A percentile compares a stretch with the other conserved stretches of the same genome.
phyloP scores from a whole-genome alignment of 1,284 basidiomycete species.

The Tilletiopsis washingtonensis region DNA sequence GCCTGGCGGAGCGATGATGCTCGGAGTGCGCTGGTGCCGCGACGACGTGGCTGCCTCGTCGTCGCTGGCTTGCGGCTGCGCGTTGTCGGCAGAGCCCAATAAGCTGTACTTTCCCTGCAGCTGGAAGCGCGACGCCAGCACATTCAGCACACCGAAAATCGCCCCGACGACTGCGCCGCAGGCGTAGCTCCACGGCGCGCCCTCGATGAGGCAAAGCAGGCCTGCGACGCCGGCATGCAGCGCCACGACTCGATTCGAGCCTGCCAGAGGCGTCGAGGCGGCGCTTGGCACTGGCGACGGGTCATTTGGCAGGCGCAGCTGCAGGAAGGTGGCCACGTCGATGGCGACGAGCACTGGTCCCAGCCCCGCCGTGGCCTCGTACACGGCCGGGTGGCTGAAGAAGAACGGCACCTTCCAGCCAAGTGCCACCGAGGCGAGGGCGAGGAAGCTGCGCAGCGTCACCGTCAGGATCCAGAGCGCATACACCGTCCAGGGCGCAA shows the following conservation, averaged over 20 bases:
- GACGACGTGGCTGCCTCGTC: background rate
- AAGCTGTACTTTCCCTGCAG: no score
- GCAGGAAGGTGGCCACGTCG: background rate
- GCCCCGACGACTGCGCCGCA: background rate
- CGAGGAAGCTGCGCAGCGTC: background rate
- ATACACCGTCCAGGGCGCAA: background rate
- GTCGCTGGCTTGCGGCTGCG: no score
- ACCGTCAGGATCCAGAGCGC: background rate
- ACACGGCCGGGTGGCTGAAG: background rate
- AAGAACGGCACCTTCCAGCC: background rate
- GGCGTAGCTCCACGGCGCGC: background rate
- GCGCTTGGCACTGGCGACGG: background rate
- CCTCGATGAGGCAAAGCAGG: background rate
- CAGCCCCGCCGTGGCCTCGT: background rate
- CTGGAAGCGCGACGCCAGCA: background rate
- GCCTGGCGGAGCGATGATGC: background rate
- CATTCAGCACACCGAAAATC: background rate
- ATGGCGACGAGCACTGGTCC: background rate
- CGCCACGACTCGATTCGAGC: background rate
- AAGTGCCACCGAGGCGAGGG: background rate
- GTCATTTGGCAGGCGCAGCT: background rate
- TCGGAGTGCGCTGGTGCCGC: background rate
- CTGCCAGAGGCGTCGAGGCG: background rate
- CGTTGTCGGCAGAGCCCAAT: no score
- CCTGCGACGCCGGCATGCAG: background rate